Percentiles rank a stretch among this genome's conserved stretches.
These are phyloP conservation scores for Yarrowia sp. DNA, from an alignment of 805 yeast genomes.

Conservation along the genomic window DNA sequence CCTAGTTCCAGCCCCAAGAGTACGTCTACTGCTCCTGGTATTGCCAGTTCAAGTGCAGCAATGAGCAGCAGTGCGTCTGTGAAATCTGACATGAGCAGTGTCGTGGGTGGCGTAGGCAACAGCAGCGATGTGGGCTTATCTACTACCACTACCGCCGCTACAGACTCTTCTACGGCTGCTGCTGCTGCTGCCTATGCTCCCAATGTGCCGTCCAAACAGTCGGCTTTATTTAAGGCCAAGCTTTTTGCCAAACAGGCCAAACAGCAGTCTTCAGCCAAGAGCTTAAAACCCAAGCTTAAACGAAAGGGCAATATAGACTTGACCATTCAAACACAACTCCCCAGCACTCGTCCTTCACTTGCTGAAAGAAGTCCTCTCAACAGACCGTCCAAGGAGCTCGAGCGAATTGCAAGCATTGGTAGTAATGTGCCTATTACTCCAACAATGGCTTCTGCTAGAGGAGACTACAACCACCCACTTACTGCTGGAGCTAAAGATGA, in stretches of 20 bases:
- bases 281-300: constrained; percentile 18
- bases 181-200: constrained; percentile 36
- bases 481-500: constrained; percentile 26
- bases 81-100: neutral
- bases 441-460: constrained; percentile 18
- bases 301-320: constrained; percentile 30
- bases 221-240: constrained; percentile 37
- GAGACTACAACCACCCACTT: neutral
- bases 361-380: constrained; percentile 38
- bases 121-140: neutral
- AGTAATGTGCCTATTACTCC: constrained; percentile 28
- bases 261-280: constrained; percentile 31
- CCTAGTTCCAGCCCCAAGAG: constrained; percentile 4
- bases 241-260: constrained; percentile 40
- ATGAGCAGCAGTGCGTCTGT: constrained; percentile 9
- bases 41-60: neutral
- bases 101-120: neutral
- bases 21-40: neutral
- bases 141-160: neutral
- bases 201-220: constrained; percentile 31
- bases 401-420: constrained; percentile 41
- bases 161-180: constrained; percentile 36
- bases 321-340: constrained; percentile 35
- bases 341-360: constrained; percentile 34
- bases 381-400: constrained; percentile 40